phyloP scores from a whole-genome alignment of 2,329 filamentous ascomycete species.

The Pyricularia sp. region DNA sequence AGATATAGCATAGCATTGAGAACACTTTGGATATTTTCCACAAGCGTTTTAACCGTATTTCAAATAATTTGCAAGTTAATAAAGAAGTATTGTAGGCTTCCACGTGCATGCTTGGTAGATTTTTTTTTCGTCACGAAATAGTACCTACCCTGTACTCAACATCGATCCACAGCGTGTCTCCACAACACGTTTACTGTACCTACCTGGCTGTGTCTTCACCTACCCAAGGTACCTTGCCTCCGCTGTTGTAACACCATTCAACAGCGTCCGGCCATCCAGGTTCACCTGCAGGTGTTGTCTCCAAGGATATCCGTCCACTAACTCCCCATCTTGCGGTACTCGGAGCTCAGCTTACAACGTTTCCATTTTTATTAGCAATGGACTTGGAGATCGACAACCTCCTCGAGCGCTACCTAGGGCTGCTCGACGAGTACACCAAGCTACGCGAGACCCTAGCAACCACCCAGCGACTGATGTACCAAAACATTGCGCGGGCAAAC shows the following conservation, averaged over 20 bases:
- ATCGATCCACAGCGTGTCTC: background rate
- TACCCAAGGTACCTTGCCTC: background rate
- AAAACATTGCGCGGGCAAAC: conserved; percentile 59
- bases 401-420: conserved; percentile 49
- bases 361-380: background rate
- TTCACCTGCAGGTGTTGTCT: too few relatives aligned
- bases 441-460: conserved; percentile 40
- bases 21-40: background rate
- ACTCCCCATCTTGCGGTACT: background rate
- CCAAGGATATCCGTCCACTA: background rate
- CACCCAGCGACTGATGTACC: conserved; percentile 42
- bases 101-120: too few relatives aligned
- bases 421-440: conserved; percentile 53
- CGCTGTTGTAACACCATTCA: background rate
- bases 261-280: too few relatives aligned
- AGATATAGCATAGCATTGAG: background rate
- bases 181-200: background rate
- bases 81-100: background rate
- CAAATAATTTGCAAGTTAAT: background rate
- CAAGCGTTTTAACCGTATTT: background rate
- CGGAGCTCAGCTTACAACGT: too few relatives aligned
- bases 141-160: background rate
- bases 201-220: background rate
- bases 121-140: too few relatives aligned
- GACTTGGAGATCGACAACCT: conserved; percentile 38